phyloP scores from a whole-genome alignment of 495 filamentous ascomycete genomes.

The Aspergillus asperescens region DNA sequence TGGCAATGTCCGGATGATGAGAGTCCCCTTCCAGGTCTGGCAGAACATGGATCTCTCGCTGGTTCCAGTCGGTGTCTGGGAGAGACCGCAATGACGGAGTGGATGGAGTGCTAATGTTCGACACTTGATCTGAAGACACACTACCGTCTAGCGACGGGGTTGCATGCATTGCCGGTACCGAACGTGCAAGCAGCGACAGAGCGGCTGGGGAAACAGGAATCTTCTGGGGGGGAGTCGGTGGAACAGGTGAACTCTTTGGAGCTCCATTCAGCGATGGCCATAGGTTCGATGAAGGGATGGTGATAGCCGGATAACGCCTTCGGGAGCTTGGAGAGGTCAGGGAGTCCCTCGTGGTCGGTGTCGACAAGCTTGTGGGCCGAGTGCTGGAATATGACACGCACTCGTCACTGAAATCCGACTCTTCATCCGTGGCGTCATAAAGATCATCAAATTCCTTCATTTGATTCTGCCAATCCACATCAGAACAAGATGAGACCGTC shows the following conservation, averaged over 20 bases:
- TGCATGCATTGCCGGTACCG: slow-evolving; percentile 67
- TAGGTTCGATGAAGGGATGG: slow-evolving; percentile 62
- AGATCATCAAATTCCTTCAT: slow-evolving; percentile 68
- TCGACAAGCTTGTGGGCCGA: slow-evolving; percentile 37
- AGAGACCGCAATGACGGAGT: slow-evolving; percentile 67
- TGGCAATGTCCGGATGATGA: not conserved
- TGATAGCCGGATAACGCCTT: slow-evolving; percentile 58
- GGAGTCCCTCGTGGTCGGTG: slow-evolving; percentile 36
- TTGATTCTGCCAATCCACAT: slow-evolving; percentile 43
- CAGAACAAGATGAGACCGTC: slow-evolving; percentile 40
- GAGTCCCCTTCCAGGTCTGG: slow-evolving; percentile 21
- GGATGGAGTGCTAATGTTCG: slow-evolving; percentile 67
- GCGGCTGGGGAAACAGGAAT: slow-evolving; percentile 72
- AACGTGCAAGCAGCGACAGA: slow-evolving; percentile 59
- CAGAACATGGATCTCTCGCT: slow-evolving; percentile 33
- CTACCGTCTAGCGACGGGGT: slow-evolving; percentile 88
- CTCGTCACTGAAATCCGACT: slow-evolving; percentile 51
- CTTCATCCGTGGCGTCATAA: slow-evolving; percentile 76
- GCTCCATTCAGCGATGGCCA: slow-evolving; percentile 54
- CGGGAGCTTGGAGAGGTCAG: slow-evolving; percentile 37
- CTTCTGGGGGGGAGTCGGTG: slow-evolving; percentile 69
- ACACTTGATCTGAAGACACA: slow-evolving; percentile 77
- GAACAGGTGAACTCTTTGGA: slow-evolving; percentile 59
- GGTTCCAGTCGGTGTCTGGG: slow-evolving; percentile 44
- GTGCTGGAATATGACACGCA: slow-evolving; percentile 40